Percentiles rank a stretch among this genome's conserved stretches.
Evolutionary conservation across 371 early-diverging fungal species (phyloP).

Genomic region (Syncephalastrum contaminatum): DNA sequence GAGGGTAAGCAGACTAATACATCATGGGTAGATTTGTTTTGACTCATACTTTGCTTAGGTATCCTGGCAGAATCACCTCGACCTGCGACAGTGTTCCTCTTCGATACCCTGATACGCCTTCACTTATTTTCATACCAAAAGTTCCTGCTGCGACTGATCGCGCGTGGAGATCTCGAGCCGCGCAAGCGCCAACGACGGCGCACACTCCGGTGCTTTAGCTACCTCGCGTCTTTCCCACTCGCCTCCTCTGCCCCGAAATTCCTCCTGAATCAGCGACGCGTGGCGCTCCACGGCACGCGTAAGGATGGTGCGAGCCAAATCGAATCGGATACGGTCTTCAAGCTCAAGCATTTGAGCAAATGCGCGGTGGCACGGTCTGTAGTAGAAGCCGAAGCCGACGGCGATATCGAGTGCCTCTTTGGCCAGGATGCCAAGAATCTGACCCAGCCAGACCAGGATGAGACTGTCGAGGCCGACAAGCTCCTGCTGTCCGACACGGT

Average conservation of each 20-base stretch:
- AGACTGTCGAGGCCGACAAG: constrained; percentile 34
- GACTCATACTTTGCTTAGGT: too few relatives aligned
- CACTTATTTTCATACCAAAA: constrained; percentile 63
- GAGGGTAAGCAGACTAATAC: neutral
- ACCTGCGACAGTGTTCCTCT: constrained; percentile 36
- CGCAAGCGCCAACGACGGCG: constrained; percentile 36
- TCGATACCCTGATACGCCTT: constrained; percentile 57
- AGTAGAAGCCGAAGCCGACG: constrained; percentile 1
- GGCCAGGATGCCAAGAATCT: constrained; percentile 44
- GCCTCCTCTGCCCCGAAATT: constrained; percentile 35
- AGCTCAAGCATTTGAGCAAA: constrained; percentile 30
- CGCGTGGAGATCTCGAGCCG: constrained; percentile 61
- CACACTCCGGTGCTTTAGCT: constrained; percentile 49
- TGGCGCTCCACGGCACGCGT: constrained; percentile 39
- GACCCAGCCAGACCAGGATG: constrained; percentile 47
- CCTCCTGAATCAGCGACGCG: constrained; percentile 59
- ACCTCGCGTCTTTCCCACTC: constrained; percentile 57
- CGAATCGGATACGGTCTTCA: constrained; percentile 23
- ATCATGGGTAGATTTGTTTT: too few relatives aligned
- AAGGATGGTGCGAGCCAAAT: constrained; percentile 19
- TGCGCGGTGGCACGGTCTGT: constrained; percentile 25
- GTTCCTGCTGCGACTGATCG: constrained; percentile 62
- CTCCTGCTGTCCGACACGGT: constrained; percentile 31
- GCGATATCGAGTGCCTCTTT: constrained; percentile 25
- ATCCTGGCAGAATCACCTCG: constrained; percentile 1